These are phyloP conservation scores for Diplogelasinospora grovesii DNA, from an alignment of 495 filamentous ascomycete genomes.

Conservation along the genomic window DNA sequence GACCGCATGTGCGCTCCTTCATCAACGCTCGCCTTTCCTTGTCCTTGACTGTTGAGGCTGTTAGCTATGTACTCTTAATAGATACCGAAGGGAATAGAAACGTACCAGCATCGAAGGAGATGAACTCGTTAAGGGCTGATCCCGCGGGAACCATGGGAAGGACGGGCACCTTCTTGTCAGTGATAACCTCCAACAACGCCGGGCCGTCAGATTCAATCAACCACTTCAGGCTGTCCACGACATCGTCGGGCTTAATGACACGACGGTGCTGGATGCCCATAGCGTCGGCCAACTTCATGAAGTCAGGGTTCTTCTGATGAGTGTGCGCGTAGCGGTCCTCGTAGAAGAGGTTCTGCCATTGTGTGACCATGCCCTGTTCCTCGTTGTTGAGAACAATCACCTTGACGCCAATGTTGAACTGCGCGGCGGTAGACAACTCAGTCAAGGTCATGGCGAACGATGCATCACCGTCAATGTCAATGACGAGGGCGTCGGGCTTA, in stretches of 20 bases:
- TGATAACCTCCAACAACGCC: constrained; percentile 58
- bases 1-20: constrained; percentile 56
- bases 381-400: constrained; percentile 92
- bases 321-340: constrained; percentile 88
- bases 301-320: constrained; percentile 83
- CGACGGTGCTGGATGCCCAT: constrained; percentile 71
- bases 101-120: constrained; percentile 79
- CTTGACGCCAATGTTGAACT: constrained; percentile 92
- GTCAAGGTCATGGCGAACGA: constrained; percentile 97
- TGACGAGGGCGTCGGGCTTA: constrained; percentile 73
- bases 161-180: constrained; percentile 91
- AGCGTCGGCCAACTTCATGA: constrained; percentile 75
- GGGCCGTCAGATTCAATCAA: constrained; percentile 77
- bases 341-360: constrained; percentile 93
- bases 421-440: constrained; percentile 79
- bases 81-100: not conserved
- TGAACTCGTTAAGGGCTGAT: constrained; percentile 82
- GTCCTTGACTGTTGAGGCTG: constrained; percentile 56
- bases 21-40: constrained; percentile 66
- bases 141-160: constrained; percentile 94
- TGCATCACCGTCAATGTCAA: constrained; percentile 93
- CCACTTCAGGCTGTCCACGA: constrained; percentile 77
- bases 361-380: constrained; percentile 95
- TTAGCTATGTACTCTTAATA: constrained; percentile 22
- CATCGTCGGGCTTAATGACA: constrained; percentile 59